Evolutionary conservation across 83 land plant species (phyloP).

Genomic region (Picea abies): DNA sequence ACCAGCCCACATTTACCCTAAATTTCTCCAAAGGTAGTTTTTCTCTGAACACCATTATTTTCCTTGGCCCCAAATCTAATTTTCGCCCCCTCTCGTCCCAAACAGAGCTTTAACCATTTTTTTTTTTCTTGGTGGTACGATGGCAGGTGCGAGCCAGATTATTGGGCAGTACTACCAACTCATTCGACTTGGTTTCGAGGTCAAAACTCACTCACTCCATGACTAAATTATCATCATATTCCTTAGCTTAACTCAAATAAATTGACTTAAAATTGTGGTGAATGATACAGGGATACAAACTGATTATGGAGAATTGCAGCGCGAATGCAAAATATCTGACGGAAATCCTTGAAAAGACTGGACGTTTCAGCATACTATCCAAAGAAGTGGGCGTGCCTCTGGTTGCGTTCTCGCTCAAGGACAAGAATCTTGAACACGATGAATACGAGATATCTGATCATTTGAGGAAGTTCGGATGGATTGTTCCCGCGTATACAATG

Average conservation of each 20-base stretch:
- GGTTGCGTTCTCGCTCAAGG: constrained; percentile 74
- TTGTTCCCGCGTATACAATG: too few relatives aligned
- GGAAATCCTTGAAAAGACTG: constrained; percentile 48
- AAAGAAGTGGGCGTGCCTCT: constrained; percentile 73
- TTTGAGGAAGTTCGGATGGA: constrained; percentile 63
- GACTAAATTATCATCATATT: too few relatives aligned
- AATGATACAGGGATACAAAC: constrained; percentile 60
- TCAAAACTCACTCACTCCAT: too few relatives aligned
- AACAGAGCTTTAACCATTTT: too few relatives aligned
- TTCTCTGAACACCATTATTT: too few relatives aligned
- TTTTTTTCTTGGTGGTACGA: background rate
- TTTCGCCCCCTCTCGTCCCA: too few relatives aligned
- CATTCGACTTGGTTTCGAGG: constrained; percentile 71
- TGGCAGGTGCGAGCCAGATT: constrained; percentile 59
- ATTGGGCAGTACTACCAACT: constrained; percentile 89
- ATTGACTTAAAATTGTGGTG: too few relatives aligned
- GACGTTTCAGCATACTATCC: constrained; percentile 69
- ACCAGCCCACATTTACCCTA: constrained; percentile 17
- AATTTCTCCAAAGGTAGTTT: constrained; percentile 73
- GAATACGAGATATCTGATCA: constrained; percentile 67
- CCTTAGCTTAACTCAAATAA: too few relatives aligned
- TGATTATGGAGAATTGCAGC: constrained; percentile 65
- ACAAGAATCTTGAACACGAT: constrained; percentile 30
- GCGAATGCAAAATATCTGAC: constrained; percentile 50
- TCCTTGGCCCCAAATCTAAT: too few relatives aligned